A percentile compares a stretch with the other conserved stretches of the same genome.
phyloP scores from a whole-genome alignment of 2,329 filamentous ascomycete genomes.

The Neofusicoccum sp. region DNA sequence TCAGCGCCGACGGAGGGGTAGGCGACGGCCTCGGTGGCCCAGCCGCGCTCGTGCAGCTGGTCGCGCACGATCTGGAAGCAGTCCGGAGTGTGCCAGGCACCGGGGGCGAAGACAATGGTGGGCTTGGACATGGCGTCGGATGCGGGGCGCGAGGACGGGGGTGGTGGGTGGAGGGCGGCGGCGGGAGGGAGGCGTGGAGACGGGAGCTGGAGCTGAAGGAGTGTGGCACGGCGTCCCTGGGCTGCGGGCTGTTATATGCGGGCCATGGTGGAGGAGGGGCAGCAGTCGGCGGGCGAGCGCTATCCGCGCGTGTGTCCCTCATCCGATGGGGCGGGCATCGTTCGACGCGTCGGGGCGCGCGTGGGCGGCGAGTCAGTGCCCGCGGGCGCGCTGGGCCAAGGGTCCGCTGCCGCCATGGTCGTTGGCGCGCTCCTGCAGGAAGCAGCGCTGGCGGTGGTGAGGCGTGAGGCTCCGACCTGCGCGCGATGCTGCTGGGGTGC shows the following conservation, averaged over 20 bases:
- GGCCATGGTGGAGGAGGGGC: background rate
- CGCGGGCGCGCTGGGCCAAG: background rate
- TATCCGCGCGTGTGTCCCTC: background rate
- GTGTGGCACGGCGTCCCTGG: background rate
- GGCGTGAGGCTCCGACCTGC: too few relatives aligned
- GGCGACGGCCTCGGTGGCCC: constrained; percentile 33
- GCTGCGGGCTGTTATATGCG: background rate
- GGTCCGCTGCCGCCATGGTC: background rate
- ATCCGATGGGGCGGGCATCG: background rate
- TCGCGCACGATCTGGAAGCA: constrained; percentile 31
- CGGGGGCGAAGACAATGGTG: constrained; percentile 41
- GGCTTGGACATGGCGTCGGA: constrained; percentile 28
- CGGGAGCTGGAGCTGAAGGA: background rate
- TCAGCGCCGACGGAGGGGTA: constrained; percentile 34
- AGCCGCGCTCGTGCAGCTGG: constrained; percentile 35
- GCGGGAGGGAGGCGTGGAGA: background rate
- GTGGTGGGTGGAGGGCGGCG: background rate
- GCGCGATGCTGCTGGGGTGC: too few relatives aligned
- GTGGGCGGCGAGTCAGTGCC: background rate
- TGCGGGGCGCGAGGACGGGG: background rate
- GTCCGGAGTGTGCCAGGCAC: constrained; percentile 41
- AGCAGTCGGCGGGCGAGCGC: background rate
- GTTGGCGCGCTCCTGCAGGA: background rate
- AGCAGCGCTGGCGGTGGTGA: too few relatives aligned
- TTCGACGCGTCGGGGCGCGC: background rate